Evolutionary conservation across 345 rosid species (phyloP), one percentile per base, ranked within the genome.

Genomic region (Bruguiera gymnorhiza): DNA sequence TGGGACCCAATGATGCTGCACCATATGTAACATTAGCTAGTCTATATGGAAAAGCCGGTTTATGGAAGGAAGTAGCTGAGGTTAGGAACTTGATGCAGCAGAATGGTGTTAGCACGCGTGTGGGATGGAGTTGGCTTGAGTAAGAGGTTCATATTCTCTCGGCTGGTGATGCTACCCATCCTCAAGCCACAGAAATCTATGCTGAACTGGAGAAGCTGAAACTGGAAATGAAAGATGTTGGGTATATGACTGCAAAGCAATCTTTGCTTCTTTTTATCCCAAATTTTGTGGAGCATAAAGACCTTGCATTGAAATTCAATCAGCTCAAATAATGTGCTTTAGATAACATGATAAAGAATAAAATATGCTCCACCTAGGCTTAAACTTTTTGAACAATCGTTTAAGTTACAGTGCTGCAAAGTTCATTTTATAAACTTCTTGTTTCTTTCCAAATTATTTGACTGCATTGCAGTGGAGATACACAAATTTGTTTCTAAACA

Each of bases 401-500:
- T 55, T 55, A 23, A 9, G 4, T 26, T 43, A 55, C 15, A 55
- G 60, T 55, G 9, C 6, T 8, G 24, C 15, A 3, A 55, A 55
- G 24, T 21, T 13, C 29, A 55, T 26, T 21, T 19, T 67, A 21
- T 16, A 55, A 58, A 34, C 48, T 39, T 70, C 68, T 5, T 55
- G 0, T 20, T 63, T 58, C 5, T 69, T 63, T 48, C 82, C 88
- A 87, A 85, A 43, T 55, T 86, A 54, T 81, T 73, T 39, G 83
- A 86, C 36, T 85, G 32, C 54, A 76, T 85, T 66, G 83, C 87
- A 9, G 61, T 76, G 73, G 84, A 81, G 75, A 53, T 83, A 20
- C 88, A 79, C 15, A 85, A 80, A 66, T 85, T 84, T 60, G 60
- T 80, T 39, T 71, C 56, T n/a, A 68, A 52, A 60, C 78, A 83